Base-by-base conservation (phyloP, 2,329 filamentous ascomycete genomes). In the Cercospora citrullina region DNA sequence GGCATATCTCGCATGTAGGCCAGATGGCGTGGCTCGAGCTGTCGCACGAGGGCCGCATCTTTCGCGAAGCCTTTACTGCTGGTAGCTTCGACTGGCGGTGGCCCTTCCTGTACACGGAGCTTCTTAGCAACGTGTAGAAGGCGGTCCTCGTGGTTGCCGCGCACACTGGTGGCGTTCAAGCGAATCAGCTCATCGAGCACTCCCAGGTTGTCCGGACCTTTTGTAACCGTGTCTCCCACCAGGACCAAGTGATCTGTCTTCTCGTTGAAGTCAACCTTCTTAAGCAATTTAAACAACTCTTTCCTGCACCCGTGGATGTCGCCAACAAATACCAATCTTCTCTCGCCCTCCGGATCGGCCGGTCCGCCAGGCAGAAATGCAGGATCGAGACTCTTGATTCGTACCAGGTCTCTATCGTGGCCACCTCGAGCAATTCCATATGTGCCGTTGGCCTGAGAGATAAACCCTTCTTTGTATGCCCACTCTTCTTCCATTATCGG, bases 71-170 rank as follows among this genome's bases (percentile, higher is more conserved):
- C 73, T 70, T 73, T 72, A 60, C 70, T 75, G 36, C 70, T 72
- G 30, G 51, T 59, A 5, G 65, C 33, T 51, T 66, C 67, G 30
- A 53, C 62, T 10, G 65, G 42, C 16, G 53, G 58, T 18, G 65
- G n/a, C 14, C 26, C 26, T 26, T 8, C 26, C 5, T 60, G 57
- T 53, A 60, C 58, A 26, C 53, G 61, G 12, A 67, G 63, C 28
- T 64, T 66, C 36, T 75, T 72, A 1, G 76, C 75, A 3, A 71
- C 66, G 8, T 90, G 84, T n/a, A 98, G 84, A 21, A 97, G 84
- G 23, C 89, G 86, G 78, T 98, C 94, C 78, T 99, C 95, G 80
- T 97, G 92, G 80, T 97, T 97, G 18, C 95, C 95, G 61, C 94
- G 89, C 8, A 98, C 93, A 70, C 89, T 92, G 31, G 90, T 92